Base-by-base conservation (phyloP, 2,329 filamentous ascomycete genomes). In the Monilinia fructicola region DNA sequence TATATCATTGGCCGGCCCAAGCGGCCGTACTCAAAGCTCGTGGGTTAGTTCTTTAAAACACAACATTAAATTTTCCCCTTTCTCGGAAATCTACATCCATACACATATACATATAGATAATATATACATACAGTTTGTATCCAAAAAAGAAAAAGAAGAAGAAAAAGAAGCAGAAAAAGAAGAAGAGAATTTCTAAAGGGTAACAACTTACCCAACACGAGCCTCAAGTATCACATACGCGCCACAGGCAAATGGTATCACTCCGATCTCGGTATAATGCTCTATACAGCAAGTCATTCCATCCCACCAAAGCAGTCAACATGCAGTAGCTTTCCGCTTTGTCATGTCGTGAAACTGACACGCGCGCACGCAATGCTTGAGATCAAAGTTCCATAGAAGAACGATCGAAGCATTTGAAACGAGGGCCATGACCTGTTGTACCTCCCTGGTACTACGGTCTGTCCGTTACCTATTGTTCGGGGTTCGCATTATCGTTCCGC, bases 321-420 rank as follows among this genome's bases (percentile, higher is more conserved):
- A 35, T 21, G 40, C 40, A 59, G 55, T 35, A 59, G 40, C 55
- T 35, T 46, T 46, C 55, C 55, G 55, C 55, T 46, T 46, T 21
- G 55, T 46, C 42, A 35, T 35, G 55, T 31, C 2, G 42, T 59
- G 40, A 59, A 59, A 59, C 55, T 14, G 16, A n/a, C 31, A 35
- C 31, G 6, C 31, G 6, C 31, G 9, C 31, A 35, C 31, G 31
- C 31, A 35, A 46, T 31, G 18, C 28, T 9, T 35, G 55, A 35
- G n/a, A 46, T 46, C 23, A 35, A 26, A 46, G 26, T 46, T 35
- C 55, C 6, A 35, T 46, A 28, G 28, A 48, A 60, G 28, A 48
- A n/a, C 28, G 16, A 60, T 60, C 42, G 44, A 60, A 48, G 42
- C 14, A 38, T 18, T 48, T 60, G 56, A 60, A 60, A 50, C 56